Evolutionary conservation across 176 grass and related monocot species (phyloP), one percentile per base, ranked within the genome.

Genomic region (Miscanthus lutarioriparius): DNA sequence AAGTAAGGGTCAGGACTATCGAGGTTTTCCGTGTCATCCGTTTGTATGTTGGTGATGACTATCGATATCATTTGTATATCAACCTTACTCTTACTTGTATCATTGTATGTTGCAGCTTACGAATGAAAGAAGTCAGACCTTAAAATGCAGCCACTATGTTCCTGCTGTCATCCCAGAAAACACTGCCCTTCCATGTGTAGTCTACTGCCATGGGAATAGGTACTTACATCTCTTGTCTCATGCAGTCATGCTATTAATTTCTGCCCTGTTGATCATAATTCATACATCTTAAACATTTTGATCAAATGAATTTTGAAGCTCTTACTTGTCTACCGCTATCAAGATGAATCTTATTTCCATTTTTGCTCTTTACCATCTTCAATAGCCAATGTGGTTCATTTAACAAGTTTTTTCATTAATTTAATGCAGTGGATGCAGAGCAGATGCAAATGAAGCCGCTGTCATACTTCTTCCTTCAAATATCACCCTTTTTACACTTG

Each of bases 171-270:
- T 99, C 82, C 91, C 93, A 51, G 93, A 94, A 45, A 89, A 89
- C 59, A 91, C 86, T 54, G 59, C 88, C 68, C 93, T 99, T 91
- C 97, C 97, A 79, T 99, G 97, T 78, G 97, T 99, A 68, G 86
- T 99, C 75, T 99, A 99, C 67, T 99, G 97, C 63, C 97, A 99
- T 72, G 97, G 97, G 81, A 99, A 99, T 91, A 99, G 97, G 97
- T 99, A 77, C 39, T 25, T 68, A 22, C 49, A 36, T 71, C 83
- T 67, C 9, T 62, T 51, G 3, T 14, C 43, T 40, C 63, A 49
- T 49, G 47, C 47, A 49, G 15, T 49, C 15, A 49, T 80, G 49
- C 78, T 80, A 76, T 82, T 47, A 54, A 7, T 74, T 70, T 23
- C 40, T 54, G 32, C 30, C 73, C 26, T 83, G 26, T 26, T 54